Percentiles rank a stretch among this genome's conserved stretches.
phyloP scores from a whole-genome alignment of 1,139 yeast genomes.

The Kodamaea anthophila region DNA sequence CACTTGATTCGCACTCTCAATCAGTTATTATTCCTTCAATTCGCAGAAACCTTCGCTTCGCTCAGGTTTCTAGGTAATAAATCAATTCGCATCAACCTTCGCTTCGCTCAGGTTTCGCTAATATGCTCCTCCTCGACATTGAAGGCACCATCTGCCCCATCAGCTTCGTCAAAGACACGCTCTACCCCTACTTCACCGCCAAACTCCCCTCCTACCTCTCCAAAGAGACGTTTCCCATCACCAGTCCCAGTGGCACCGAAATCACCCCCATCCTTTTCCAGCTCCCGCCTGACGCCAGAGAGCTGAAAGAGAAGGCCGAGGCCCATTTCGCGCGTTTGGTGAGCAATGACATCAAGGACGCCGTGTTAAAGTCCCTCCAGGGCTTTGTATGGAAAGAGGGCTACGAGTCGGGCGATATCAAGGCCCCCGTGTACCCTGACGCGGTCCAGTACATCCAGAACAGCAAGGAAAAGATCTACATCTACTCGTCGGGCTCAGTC shows the following conservation, averaged over 20 bases:
- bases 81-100: too few species aligned
- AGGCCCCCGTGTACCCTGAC: slow-evolving; percentile 73
- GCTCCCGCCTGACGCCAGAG: slow-evolving; percentile 36
- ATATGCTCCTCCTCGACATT: slow-evolving; percentile 51
- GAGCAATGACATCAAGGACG: slow-evolving; percentile 65
- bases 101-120: too few species aligned
- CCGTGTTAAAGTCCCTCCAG: slow-evolving; percentile 70
- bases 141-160: slow-evolving; percentile 94
- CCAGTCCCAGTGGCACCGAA: slow-evolving; percentile 2
- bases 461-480: slow-evolving; percentile 38
- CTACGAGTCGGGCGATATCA: slow-evolving; percentile 64
- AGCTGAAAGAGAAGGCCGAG: slow-evolving; percentile 7
- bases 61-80: too few species aligned
- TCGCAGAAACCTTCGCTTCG: too few species aligned
- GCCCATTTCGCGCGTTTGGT: slow-evolving; percentile 55
- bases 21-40: too few species aligned
- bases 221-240: slow-evolving; percentile 32
- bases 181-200: slow-evolving; percentile 49
- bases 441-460: slow-evolving; percentile 51
- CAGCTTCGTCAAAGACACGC: slow-evolving; percentile 69
- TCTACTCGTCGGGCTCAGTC: slow-evolving; percentile 90
- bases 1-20: too few species aligned
- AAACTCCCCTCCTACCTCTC: slow-evolving; percentile 34
- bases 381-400: slow-evolving; percentile 83
- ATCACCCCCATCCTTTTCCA: slow-evolving; percentile 25